phyloP scores from a whole-genome alignment of 2,329 filamentous ascomycete species.

The Elsinoe ampelina region DNA sequence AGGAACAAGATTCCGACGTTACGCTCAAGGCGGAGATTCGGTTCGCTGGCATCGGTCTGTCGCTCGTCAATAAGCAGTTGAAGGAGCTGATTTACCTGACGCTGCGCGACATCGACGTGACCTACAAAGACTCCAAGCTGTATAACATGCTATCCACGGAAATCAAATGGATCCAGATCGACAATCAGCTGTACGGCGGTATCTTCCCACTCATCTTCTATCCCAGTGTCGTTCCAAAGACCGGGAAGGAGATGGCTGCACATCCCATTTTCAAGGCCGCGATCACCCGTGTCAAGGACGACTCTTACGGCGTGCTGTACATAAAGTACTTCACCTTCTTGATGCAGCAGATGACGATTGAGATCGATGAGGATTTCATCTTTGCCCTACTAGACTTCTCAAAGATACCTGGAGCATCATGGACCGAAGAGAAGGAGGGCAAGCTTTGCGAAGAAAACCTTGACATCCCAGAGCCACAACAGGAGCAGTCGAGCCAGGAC shows the following conservation, averaged over 20 bases:
- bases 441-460: conserved; percentile 81
- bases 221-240: conserved; percentile 94
- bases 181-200: conserved; percentile 96
- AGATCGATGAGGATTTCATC: conserved; percentile 96
- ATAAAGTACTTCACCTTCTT: conserved; percentile 96
- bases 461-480: conserved; percentile 83
- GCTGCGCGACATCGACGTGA: conserved; percentile 79
- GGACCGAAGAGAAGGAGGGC: conserved; percentile 74
- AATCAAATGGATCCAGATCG: conserved; percentile 98
- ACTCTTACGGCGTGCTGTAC: conserved; percentile 94
- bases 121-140: conserved; percentile 83
- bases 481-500: conserved; percentile 76
- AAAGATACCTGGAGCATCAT: conserved; percentile 82
- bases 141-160: conserved; percentile 87
- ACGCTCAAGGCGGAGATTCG: conserved; percentile 84
- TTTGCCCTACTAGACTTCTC: conserved; percentile 92
- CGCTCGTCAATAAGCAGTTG: conserved; percentile 83
- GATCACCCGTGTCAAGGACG: conserved; percentile 91
- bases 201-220: conserved; percentile 97
- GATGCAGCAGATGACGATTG: conserved; percentile 94
- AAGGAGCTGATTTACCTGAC: conserved; percentile 91
- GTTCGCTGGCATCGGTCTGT: conserved; percentile 83
- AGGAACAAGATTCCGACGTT: conserved; percentile 77
- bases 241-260: conserved; percentile 88
- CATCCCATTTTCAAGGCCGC: conserved; percentile 90